Percentiles rank a stretch among this genome's conserved stretches.
Evolutionary conservation across 169 alveolate species (phyloP).

Genomic region (Perkinsus chesapeaki): DNA sequence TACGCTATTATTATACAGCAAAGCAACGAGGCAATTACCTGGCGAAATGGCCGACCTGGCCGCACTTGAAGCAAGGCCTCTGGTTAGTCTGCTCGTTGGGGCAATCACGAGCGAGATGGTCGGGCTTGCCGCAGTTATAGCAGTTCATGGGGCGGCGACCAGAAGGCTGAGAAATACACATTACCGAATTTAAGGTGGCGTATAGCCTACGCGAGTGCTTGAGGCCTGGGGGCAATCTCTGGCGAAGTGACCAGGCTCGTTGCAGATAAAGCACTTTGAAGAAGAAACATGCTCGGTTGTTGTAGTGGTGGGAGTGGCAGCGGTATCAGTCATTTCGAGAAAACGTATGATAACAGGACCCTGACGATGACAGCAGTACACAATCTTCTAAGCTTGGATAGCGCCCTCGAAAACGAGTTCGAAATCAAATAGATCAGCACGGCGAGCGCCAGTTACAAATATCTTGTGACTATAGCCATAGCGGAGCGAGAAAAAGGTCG

Average conservation of each 20-base stretch:
- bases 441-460: neutral
- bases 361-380: neutral
- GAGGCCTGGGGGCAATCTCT: neutral
- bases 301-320: neutral
- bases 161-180: neutral
- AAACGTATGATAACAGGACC: neutral
- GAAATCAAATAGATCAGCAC: neutral
- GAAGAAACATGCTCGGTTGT: neutral
- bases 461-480: neutral
- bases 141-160: conserved; percentile 13
- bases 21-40: neutral
- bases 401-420: neutral
- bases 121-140: conserved; percentile 28
- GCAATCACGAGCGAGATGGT: conserved; percentile 34
- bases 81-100: conserved; percentile 7
- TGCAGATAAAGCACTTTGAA: neutral
- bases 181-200: neutral
- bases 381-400: neutral
- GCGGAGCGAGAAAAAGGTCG: neutral
- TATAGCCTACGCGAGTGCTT: neutral
- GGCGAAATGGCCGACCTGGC: neutral
- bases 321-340: neutral
- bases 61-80: neutral
- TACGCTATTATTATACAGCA: neutral
- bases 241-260: conserved; percentile 3